Conservation (phyloP, 805 yeast species). For the Candida pseudoglaebosa region DNA sequence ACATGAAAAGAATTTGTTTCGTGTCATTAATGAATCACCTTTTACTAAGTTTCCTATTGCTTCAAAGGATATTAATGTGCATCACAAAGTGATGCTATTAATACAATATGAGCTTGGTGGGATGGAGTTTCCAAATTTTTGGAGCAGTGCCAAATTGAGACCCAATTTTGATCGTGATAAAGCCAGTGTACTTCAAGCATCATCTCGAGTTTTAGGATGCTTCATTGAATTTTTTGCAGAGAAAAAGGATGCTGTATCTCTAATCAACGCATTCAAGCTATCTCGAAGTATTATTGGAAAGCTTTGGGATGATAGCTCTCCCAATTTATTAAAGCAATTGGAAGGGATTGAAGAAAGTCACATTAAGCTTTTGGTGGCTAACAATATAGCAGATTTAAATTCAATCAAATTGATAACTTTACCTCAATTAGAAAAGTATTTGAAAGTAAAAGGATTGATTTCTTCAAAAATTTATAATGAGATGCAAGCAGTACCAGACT, state of each 20-base stretch:
- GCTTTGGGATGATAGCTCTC: conserved; percentile 49
- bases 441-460: conserved; percentile 38
- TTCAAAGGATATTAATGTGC: conserved; percentile 19
- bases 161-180: conserved; percentile 44
- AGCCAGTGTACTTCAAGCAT: conserved; percentile 36
- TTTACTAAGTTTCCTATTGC: conserved; percentile 33
- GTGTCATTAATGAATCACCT: conserved; percentile 40
- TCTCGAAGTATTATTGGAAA: conserved; percentile 38
- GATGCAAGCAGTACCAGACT: conserved; percentile 31
- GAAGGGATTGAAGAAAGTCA: conserved; percentile 43
- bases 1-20: conserved; percentile 42
- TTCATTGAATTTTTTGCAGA: conserved; percentile 41
- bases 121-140: conserved; percentile 41
- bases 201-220: conserved; percentile 41
- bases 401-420: conserved; percentile 25
- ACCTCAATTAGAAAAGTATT: conserved; percentile 35
- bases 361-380: conserved; percentile 33
- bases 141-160: conserved; percentile 36
- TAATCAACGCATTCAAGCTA: conserved; percentile 34
- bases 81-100: conserved; percentile 39
- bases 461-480: conserved; percentile 36
- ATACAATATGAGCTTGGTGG: conserved; percentile 52
- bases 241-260: conserved; percentile 40
- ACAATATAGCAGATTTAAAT: conserved; percentile 27
- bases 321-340: conserved; percentile 44